These are phyloP conservation scores for Ogataea naganishii DNA, from an alignment of 805 yeast genomes.

Conservation along the genomic window DNA sequence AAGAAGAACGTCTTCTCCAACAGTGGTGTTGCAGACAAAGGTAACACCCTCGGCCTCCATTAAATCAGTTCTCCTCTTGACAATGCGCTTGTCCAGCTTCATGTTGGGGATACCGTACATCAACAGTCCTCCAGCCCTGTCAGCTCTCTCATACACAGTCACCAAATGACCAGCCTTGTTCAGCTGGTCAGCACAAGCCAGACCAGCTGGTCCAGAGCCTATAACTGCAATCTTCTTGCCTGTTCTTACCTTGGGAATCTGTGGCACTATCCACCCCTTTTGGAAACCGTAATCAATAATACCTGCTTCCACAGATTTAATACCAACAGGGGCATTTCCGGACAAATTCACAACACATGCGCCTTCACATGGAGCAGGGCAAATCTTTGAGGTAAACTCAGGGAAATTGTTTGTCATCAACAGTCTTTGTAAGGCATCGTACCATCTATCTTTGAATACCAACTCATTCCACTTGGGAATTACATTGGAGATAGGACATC, in stretches of 20 bases:
- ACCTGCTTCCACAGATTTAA: constrained; percentile 91
- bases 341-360: constrained; percentile 83
- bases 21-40: constrained; percentile 66
- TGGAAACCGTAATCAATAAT: constrained; percentile 94
- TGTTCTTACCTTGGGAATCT: constrained; percentile 70
- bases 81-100: constrained; percentile 91
- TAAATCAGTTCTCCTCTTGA: constrained; percentile 87
- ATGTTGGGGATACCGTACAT: constrained; percentile 99
- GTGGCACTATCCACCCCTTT: constrained; percentile 92
- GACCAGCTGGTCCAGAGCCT: constrained; percentile 97
- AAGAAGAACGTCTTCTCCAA: constrained; percentile 76
- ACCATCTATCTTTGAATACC: constrained; percentile 92
- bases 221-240: constrained; percentile 79
- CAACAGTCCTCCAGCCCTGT: constrained; percentile 92
- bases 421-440: constrained; percentile 82
- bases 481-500: constrained; percentile 94
- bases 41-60: constrained; percentile 84
- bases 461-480: constrained; percentile 98
- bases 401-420: constrained; percentile 98
- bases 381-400: constrained; percentile 94
- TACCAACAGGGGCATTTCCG: constrained; percentile 92
- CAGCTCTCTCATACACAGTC: constrained; percentile 87
- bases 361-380: constrained; percentile 99
- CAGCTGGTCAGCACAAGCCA: constrained; percentile 94
- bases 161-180: constrained; percentile 93